Evolutionary conservation across 805 yeast genomes (phyloP), one percentile per base, ranked within the genome.

Genomic region (Geotrichum ghanense): DNA sequence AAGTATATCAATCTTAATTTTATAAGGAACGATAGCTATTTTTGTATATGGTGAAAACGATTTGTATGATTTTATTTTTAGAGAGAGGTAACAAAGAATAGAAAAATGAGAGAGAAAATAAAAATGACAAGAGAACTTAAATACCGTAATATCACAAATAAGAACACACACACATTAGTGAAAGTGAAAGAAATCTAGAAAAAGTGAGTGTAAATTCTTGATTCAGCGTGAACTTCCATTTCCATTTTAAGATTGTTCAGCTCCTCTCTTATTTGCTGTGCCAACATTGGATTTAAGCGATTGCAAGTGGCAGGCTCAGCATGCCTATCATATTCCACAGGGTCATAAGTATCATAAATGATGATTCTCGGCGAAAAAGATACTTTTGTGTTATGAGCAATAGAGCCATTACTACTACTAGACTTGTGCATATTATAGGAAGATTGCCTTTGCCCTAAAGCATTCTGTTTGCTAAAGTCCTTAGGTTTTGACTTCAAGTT

Each of bases 221-320:
- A 85, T 19, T 74, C 77, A 44, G 78, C 82, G 61, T 90, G 97
- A 26, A 90, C 73, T 26, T 73, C 80, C 98, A 90, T 90, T 50
- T 75, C 77, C 20, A 79, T 68, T 66, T 87, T 89, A 59, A 88
- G 66, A 45, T 71, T 74, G 63, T 92, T 89, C 60, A 90, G 69
- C 63, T 90, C 97, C 34, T 81, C 83, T 64, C 81, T 83, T 56
- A 90, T 87, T 63, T 76, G 78, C 62, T 85, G 88, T 0, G 97
- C 96, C 59, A 88, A 66, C 48, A 74, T 71, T 3, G 97, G 95
- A 1, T 95, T 88, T 61, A 88, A 70, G 59, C 82, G 87, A 63
- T 89, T 87, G 66, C 97, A 90, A 1, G 97, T 88, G 2, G 95
- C 95, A 23, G 80, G 71, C 51, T 88, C 97, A 0, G 97, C 96